These are phyloP conservation scores for Schoenoplectus tabernaemontani DNA, from an alignment of 202 grass and related monocot species.

Conservation along the genomic window DNA sequence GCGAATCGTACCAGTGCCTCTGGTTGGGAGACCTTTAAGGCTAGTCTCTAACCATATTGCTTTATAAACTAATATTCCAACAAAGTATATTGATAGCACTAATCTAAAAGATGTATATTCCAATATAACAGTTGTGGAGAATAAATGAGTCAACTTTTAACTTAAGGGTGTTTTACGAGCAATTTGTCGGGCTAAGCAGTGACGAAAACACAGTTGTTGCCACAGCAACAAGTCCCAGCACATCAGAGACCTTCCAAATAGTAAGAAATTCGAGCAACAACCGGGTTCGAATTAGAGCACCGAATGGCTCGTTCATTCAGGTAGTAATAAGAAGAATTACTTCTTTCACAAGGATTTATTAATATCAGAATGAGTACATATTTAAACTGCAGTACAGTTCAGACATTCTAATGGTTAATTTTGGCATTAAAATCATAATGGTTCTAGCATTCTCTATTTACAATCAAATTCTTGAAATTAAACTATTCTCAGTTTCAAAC, in stretches of 20 bases:
- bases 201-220: constrained; percentile 26
- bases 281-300: constrained; percentile 41
- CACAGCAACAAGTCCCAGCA: constrained; percentile 27
- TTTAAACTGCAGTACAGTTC: neutral
- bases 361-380: neutral
- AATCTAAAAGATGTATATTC: neutral
- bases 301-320: constrained; percentile 54
- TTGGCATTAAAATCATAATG: no score
- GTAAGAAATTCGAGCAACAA: constrained; percentile 29
- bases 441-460: neutral
- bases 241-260: constrained; percentile 44
- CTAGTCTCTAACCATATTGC: neutral
- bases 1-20: constrained; percentile 43
- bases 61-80: neutral
- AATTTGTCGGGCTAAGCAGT: constrained; percentile 40
- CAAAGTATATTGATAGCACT: neutral
- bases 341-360: neutral
- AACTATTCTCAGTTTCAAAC: no score
- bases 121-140: constrained; percentile 46
- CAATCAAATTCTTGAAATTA: neutral
- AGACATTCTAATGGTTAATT: no score
- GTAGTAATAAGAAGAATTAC: constrained; percentile 5
- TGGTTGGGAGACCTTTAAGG: constrained; percentile 81
- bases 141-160: constrained; percentile 50
- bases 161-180: constrained; percentile 34